These are phyloP conservation scores for Fusarium falciforme DNA, from an alignment of 2,329 filamentous ascomycete species.

Conservation along the genomic window DNA sequence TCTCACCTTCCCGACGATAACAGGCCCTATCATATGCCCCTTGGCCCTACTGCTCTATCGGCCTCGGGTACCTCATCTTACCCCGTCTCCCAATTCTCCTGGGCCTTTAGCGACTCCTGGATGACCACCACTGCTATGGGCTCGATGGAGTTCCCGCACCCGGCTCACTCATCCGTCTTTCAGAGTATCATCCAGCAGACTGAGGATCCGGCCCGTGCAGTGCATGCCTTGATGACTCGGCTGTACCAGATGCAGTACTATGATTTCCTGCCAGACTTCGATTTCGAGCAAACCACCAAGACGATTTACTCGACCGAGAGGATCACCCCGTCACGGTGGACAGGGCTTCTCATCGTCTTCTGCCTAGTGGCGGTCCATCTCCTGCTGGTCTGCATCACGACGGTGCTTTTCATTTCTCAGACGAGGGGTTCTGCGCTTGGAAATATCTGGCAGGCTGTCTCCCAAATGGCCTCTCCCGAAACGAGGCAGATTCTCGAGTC, in stretches of 20 bases:
- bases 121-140: neutral
- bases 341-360: neutral
- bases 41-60: neutral
- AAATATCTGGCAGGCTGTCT: conserved; percentile 25
- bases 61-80: neutral
- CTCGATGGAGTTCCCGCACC: neutral
- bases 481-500: conserved; percentile 18
- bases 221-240: neutral
- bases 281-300: neutral
- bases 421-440: conserved; percentile 13
- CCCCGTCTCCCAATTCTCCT: neutral
- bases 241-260: neutral
- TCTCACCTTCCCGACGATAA: neutral
- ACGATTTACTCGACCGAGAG: neutral
- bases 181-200: neutral
- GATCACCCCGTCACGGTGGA: neutral
- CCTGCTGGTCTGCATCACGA: neutral
- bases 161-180: neutral
- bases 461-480: conserved; percentile 16
- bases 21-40: neutral
- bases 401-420: neutral
- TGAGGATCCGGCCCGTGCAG: neutral
- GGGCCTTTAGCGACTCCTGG: neutral
- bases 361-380: neutral
- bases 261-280: neutral